Evolutionary conservation across 352 stramenopile genomes (phyloP).

Genomic region (Globisporangium viniferum): DNA sequence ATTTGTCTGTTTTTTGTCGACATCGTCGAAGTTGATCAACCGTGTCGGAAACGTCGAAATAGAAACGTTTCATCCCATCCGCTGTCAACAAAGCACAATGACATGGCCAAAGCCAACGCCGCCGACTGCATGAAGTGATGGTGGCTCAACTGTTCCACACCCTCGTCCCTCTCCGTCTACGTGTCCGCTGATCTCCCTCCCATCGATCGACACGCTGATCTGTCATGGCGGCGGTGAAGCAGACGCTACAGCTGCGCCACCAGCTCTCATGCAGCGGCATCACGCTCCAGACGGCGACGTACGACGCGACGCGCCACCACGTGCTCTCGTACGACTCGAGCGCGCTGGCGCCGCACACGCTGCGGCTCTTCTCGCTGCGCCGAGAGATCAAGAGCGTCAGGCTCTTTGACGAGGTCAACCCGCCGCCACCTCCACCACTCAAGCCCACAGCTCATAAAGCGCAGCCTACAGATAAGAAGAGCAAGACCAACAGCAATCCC

Average conservation of each 20-base stretch:
- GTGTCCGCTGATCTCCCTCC: neutral
- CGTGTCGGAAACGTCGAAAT: neutral
- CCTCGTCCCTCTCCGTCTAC: neutral
- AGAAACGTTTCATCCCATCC: neutral
- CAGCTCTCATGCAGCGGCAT: constrained; percentile 61
- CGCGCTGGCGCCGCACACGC: constrained; percentile 37
- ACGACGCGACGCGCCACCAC: constrained; percentile 69
- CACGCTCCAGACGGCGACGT: constrained; percentile 46
- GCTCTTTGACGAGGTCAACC: constrained; percentile 42
- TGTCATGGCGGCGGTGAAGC: constrained; percentile 25
- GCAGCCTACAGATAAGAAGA: neutral
- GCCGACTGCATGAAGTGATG: neutral
- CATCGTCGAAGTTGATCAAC: neutral
- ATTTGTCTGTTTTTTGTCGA: neutral
- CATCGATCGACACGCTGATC: neutral
- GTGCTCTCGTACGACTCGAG: constrained; percentile 59
- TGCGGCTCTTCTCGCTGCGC: constrained; percentile 72
- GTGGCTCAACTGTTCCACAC: neutral
- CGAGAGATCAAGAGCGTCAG: constrained; percentile 55
- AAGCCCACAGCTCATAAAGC: neutral
- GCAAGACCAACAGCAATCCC: constrained; percentile 7
- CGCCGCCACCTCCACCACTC: neutral
- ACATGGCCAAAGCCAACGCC: neutral
- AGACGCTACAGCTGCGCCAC: constrained; percentile 76
- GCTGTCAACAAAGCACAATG: neutral